Evolutionary conservation across 495 filamentous ascomycete species (phyloP), one percentile per base, ranked within the genome.

Genomic region (Echria macrotheca): DNA sequence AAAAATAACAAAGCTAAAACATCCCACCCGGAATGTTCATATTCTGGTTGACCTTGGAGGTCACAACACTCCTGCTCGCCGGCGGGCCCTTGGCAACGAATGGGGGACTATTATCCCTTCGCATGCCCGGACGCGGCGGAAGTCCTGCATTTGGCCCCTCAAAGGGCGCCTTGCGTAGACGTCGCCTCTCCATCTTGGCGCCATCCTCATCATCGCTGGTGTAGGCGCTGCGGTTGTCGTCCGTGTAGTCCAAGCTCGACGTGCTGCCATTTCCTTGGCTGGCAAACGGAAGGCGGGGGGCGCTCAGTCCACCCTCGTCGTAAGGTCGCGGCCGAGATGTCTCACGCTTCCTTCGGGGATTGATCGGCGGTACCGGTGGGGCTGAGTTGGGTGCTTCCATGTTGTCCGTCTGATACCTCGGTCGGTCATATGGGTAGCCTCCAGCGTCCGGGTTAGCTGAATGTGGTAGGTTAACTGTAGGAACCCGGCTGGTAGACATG

Each of bases 401-500:
- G 59, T 62, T 58, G 29, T 35, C 73, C 37, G 65, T 69, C 54
- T 38, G 76, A 57, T 45, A 73, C 68, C 51, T 72, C 55, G 59
- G 55, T 18, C 63, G 64, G 49, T 55, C 61, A 5, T 64, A 56
- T 22, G 54, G 57, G 19, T 48, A 53, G 18, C 53, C 57, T 12
- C 50, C 46, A 17, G 51, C 49, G 0, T 52, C 58, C 22, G 42
- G 37, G 8, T 51, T 49, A 1, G 44, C 44, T 38, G 14, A 29
- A n/a, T 58, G 47, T 2, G 83, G 83, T 2, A 87, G 69, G 31
- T 77, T 75, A 10, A 86, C 73, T 0, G 80, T 81, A 3, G 82
- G 79, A 12, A 93, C 77, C 35, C 82, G 83, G 8, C 83, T 89
- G 7, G 87, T 93, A 17, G 76, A 79, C 26, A 80, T 86, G n/a